These are phyloP conservation scores for Hypoxylon subgilvum DNA, from an alignment of 495 filamentous ascomycete species.

Conservation along the genomic window DNA sequence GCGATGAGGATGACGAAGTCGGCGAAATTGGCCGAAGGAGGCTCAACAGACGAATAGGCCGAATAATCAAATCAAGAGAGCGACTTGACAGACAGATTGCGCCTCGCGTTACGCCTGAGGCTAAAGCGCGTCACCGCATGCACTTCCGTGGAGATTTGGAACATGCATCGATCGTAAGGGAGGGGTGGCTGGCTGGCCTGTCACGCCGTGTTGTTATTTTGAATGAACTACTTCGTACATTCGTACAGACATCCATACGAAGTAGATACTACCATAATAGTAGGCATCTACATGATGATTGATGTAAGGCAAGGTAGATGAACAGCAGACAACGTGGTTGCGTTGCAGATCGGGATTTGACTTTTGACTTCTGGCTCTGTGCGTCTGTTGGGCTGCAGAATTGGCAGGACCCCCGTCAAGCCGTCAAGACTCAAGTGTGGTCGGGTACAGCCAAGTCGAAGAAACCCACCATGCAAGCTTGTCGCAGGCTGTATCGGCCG, in stretches of 20 bases:
- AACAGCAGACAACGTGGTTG: constrained; percentile 36
- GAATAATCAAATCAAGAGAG: constrained; percentile 1
- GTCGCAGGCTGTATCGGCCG: constrained; percentile 33
- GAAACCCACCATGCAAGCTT: not conserved
- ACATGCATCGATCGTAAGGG: constrained; percentile 18
- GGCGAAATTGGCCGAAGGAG: constrained; percentile 24
- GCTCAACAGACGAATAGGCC: constrained; percentile 19
- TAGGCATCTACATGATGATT: too few relatives aligned
- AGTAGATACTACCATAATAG: too few relatives aligned
- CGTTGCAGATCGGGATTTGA: constrained; percentile 40
- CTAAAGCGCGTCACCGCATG: constrained; percentile 35
- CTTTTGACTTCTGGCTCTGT: constrained; percentile 24
- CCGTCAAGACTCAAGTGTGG: too few relatives aligned
- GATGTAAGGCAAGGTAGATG: constrained; percentile 16
- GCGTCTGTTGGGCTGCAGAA: constrained; percentile 36
- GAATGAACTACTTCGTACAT: too few relatives aligned
- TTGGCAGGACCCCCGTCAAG: constrained; percentile 23
- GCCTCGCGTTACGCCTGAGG: constrained; percentile 36
- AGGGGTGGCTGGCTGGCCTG: too few relatives aligned
- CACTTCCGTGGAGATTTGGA: constrained; percentile 20
- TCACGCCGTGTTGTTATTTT: not conserved
- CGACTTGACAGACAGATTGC: constrained; percentile 27
- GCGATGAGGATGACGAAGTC: constrained; percentile 7
- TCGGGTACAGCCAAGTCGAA: too few relatives aligned
- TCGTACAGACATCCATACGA: too few relatives aligned